A percentile compares a stretch with the other conserved stretches of the same genome.
Conservation (phyloP, 257 asterid species). For the Asclepias syriaca region DNA sequence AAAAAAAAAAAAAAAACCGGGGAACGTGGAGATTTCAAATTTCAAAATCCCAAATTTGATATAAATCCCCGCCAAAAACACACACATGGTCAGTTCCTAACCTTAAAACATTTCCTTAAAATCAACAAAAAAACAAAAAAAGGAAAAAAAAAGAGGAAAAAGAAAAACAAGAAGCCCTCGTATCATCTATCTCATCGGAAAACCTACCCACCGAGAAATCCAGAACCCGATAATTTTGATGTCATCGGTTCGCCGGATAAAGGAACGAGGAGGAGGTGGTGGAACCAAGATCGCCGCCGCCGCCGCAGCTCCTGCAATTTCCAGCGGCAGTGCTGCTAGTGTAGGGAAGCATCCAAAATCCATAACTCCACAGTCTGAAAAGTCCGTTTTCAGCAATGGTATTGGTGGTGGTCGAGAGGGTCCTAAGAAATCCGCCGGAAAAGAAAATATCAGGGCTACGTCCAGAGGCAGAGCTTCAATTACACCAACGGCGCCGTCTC, state of each 20-base stretch:
- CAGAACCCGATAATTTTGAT: constrained; percentile 26
- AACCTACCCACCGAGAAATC: background rate
- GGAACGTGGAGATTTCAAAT: constrained; percentile 13
- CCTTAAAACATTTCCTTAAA: background rate
- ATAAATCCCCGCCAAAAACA: constrained; percentile 6
- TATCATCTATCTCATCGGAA: background rate
- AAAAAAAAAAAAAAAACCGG: background rate
- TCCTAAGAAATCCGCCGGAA: constrained; percentile 38
- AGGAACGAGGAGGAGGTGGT: constrained; percentile 57
- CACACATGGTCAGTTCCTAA: background rate
- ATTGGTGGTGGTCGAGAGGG: constrained; percentile 11
- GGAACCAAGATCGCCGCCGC: constrained; percentile 30
- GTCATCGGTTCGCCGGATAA: constrained; percentile 53
- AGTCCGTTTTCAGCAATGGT: constrained; percentile 23
- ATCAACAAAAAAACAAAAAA: background rate
- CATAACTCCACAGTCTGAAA: constrained; percentile 43
- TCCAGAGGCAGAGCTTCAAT: constrained; percentile 50
- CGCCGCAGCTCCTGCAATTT: constrained; percentile 6
- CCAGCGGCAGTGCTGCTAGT: background rate
- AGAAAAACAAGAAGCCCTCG: background rate
- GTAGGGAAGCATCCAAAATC: constrained; percentile 13
- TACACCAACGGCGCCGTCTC: constrained; percentile 13
- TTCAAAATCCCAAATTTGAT: constrained; percentile 16
- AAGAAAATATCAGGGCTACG: constrained; percentile 62
- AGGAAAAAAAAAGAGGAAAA: no score